A percentile compares a stretch with the other conserved stretches of the same genome.
Evolutionary conservation across 768 basidiomycete genomes (phyloP).

Genomic region (Amanita jacksonii): DNA sequence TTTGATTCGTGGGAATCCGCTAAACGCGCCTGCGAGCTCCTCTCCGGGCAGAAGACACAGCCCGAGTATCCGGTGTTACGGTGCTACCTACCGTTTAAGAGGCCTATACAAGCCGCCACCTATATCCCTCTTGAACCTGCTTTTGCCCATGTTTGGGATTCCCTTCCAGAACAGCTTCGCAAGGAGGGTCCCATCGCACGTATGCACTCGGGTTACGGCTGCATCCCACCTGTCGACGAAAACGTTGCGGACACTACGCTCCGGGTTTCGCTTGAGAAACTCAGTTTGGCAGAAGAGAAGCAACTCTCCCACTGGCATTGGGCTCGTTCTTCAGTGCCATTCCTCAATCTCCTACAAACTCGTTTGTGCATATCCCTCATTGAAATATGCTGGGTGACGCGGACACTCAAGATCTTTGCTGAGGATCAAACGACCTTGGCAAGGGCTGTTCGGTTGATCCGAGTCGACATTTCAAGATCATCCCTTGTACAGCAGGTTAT

Average conservation of each 20-base stretch:
- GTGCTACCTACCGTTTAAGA: conserved; percentile 4
- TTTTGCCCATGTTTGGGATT: conserved; percentile 3
- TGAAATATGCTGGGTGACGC: conserved; percentile 3
- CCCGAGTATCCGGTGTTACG: conserved; percentile 2
- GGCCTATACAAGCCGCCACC: not conserved
- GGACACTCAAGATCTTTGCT: conserved; percentile 5
- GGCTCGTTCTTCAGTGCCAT: conserved; percentile 1
- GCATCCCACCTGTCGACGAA: not conserved
- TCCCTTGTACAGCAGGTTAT: not conserved
- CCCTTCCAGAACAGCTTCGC: conserved; percentile 1
- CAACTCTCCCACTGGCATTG: conserved; percentile 2
- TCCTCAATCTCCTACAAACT: not conserved
- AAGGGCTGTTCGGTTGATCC: not conserved
- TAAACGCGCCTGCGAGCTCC: conserved; percentile 2
- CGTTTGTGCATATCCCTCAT: not conserved
- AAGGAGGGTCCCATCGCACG: not conserved
- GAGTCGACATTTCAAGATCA: not conserved
- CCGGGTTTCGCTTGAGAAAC: not conserved
- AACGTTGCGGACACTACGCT: not conserved
- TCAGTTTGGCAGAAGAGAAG: not conserved
- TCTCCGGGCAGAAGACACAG: not conserved
- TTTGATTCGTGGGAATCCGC: conserved; percentile 2
- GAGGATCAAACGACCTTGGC: not conserved
- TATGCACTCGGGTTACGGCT: conserved; percentile 2
- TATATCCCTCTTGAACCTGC: conserved; percentile 4